phyloP scores from a whole-genome alignment of 257 asterid genomes.

The Capsicum pubescens region DNA sequence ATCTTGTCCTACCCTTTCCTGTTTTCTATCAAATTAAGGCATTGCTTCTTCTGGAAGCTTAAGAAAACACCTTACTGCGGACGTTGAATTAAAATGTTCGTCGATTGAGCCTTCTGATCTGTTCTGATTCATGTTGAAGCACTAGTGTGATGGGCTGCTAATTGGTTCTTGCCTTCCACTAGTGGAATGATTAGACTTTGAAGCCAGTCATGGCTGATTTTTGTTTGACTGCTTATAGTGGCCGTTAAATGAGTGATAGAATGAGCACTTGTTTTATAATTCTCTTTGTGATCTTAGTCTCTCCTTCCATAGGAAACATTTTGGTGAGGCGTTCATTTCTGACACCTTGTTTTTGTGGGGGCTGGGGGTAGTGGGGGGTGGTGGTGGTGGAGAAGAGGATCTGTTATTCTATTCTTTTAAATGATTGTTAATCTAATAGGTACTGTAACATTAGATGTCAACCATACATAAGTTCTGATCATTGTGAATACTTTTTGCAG shows the following conservation, averaged over 20 bases:
- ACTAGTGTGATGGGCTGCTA: background rate
- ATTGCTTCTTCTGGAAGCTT: background rate
- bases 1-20: slow-evolving; percentile 7
- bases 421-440: background rate
- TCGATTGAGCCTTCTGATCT: background rate
- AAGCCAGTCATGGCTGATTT: slow-evolving; percentile 8
- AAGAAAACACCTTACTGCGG: background rate
- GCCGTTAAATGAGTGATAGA: background rate
- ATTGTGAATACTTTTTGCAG: slow-evolving; percentile 49
- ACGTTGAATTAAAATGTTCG: background rate
- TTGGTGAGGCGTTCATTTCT: background rate
- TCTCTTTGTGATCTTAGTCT: background rate
- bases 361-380: too few species aligned
- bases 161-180: background rate
- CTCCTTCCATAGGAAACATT: background rate
- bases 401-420: background rate
- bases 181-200: background rate
- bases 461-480: background rate
- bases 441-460: background rate
- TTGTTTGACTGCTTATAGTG: slow-evolving; percentile 1
- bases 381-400: background rate
- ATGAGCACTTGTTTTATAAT: background rate
- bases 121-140: background rate
- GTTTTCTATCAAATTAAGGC: background rate
- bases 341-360: background rate